Evolutionary conservation across 2,329 filamentous ascomycete genomes (phyloP), one percentile per base, ranked within the genome.

Genomic region (Dothistroma septosporum): DNA sequence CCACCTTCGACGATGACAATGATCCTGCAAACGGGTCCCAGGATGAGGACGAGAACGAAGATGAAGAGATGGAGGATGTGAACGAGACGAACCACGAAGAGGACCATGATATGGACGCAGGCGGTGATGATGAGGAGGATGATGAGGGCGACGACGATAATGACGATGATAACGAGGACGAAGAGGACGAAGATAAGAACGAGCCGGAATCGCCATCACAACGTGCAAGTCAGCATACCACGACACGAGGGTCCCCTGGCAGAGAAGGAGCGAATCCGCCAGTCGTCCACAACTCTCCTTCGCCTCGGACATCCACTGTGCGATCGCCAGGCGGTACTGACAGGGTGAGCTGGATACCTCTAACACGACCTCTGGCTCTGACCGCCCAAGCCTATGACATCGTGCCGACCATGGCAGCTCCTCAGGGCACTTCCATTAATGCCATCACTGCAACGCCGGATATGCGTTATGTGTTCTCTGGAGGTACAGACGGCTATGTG

Each of bases 341-440:
- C 60, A 55, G 63, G 8, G 66, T 64, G 14, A 70, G 71, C 8
- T 68, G 72, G 44, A 63, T 67, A 64, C 73, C 73, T 10, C 62
- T 65, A 8, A 82, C 92, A n/a, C 85, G 90, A 0, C 82, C 87
- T 11, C 92, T 96, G 71, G 89, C 87, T n/a, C 78, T 96, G 54
- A 87, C 83, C 1, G 93, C 94, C 14, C 79, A 82, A 46, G 85
- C 89, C 1, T 99, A 97, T 79, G 94, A 99, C 73, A 96, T 99
- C 62, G 89, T 96, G 0, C 94, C 94, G 1, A 97, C 94, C 22
- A 97, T 97, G 78, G 94, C 94, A 1, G 94, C 94, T 2, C 94
- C 94, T 0, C 92, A 97, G 74, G 90, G 91, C 64, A 99, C 94
- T 2, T 97, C 92, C 57, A 91, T 99, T 76, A 99, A 99, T 73